Conservation (phyloP, 441 rosid species). For the Erodium moschatum region DNA sequence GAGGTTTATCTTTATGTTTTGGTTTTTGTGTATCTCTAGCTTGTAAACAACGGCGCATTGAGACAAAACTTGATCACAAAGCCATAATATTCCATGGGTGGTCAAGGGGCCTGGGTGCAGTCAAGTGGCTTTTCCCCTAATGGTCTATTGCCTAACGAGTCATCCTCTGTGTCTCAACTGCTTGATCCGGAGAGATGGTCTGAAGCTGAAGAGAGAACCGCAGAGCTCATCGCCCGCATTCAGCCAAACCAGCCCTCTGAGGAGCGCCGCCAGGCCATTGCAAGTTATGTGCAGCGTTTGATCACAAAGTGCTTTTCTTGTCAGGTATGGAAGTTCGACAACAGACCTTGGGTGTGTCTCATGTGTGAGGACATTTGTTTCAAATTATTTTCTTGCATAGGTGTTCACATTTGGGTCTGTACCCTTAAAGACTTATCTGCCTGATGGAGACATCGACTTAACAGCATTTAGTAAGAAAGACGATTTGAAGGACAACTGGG, state of each 20-base stretch:
- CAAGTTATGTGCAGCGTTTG: slow-evolving; percentile 17
- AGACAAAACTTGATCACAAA: slow-evolving; percentile 5
- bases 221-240: slow-evolving; percentile 18
- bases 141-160: slow-evolving; percentile 20
- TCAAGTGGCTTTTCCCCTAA: slow-evolving; percentile 17
- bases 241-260: slow-evolving; percentile 21
- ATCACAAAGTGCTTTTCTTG: slow-evolving; percentile 22
- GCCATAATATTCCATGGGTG: slow-evolving; percentile 18
- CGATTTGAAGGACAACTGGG: slow-evolving; percentile 18
- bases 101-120: slow-evolving; percentile 12
- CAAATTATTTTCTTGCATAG: not conserved
- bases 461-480: slow-evolving; percentile 16
- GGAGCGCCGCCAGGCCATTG: slow-evolving; percentile 18
- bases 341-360: not conserved
- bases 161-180: slow-evolving; percentile 13
- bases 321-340: slow-evolving; percentile 8
- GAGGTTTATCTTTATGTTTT: not conserved
- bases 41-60: not conserved
- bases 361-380: no score
- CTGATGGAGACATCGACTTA: slow-evolving; percentile 23
- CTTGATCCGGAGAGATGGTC: slow-evolving; percentile 22
- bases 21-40: not conserved
- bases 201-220: slow-evolving; percentile 20
- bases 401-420: slow-evolving; percentile 22
- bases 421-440: slow-evolving; percentile 22